Evolutionary conservation across 495 filamentous ascomycete species (phyloP), one percentile per base, ranked within the genome.

Genomic region (Neurospora hispaniola): DNA sequence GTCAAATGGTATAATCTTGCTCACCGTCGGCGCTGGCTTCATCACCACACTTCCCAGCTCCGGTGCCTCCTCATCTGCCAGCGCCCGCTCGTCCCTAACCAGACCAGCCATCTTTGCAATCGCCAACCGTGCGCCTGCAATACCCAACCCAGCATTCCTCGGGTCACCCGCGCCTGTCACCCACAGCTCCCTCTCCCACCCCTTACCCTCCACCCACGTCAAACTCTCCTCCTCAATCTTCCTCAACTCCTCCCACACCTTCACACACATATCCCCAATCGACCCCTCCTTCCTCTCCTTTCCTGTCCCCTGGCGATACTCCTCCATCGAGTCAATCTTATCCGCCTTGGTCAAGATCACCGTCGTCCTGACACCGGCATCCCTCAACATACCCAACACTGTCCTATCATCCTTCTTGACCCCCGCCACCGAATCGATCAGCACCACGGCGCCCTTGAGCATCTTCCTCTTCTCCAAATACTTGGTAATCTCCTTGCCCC

Each of bases 341-440:
- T 99, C 96, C 8, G 90, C 89, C 80, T 98, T 98, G 4, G 92
- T 92, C 5, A 99, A 80, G 54, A 98, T 84, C 16, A 98, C 86
- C 75, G 94, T 89, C 74, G 93, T 94, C 16, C 88, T 87, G 14
- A 96, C 88, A 10, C 84, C 86, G 6, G 84, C 82, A 69, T 87
- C 77, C 42, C 90, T 84, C 71, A 98, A 86, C 48, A 91, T 77
- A 27, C 80, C 78, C 16, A 99, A 82, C 46, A 96, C 82, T 66
- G 89, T 82, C 11, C 85, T 73, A 80, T 99, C 96, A 4, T 82
- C 87, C 20, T 83, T 76, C 79, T 97, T 98, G 7, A 96, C 79
- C n/a, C 94, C 94, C 72, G 94, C 91, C 44, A 87, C 81, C 18
- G 91, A 87, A 80, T 97, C 94, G 5, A 99, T 85, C 39, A 99